Base-by-base conservation (phyloP, 805 yeast genomes). In the Komagataella phaffii region DNA sequence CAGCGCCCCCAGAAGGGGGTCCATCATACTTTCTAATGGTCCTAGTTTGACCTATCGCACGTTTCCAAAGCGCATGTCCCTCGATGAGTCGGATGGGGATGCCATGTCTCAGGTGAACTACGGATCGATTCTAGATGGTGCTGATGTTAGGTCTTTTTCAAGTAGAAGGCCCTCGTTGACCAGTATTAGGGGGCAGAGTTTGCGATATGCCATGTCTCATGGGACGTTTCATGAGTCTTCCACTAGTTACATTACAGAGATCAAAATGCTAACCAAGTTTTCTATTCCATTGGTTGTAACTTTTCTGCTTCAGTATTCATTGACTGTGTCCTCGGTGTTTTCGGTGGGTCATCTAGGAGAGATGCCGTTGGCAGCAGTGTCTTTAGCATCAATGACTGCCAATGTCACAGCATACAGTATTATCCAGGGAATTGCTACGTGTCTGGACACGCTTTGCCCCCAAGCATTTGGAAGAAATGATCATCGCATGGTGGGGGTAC, bases 381-480 rank as follows among this genome's bases (percentile, higher is more conserved):
- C 88, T 14, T 66, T 85, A 49, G 83, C 86, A 17, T 76, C 85
- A 18, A 84, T 85, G 88, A 82, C 89, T 3, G 85, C 88, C 6
- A 85, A 83, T 60, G 83, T 85, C 51, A 74, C 85, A 3, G 90
- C 88, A 1, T 77, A 83, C 54, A 85, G 88, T 44, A 74, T 84
- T 8, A 81, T 85, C 56, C 85, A 84, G 57, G 93, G 91, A 10
- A 74, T 84, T 2, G 80, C 88, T n/a, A 84, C 93, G 0, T 80
- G 88, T 53, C 71, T 85, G 51, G 91, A 85, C 59, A 85, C 91
- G 0, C 71, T 85, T 43, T 79, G 90, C 62, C 85, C 90, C 1
- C 91, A 85, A 64, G 84, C 90, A 1, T 84, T 71, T 60, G 91
- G 93, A 18, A 77, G 87, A 24, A 74, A 75, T 50, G 84, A 83